Evolutionary conservation across 2,329 filamentous ascomycete genomes (phyloP).

Genomic region (Verticillium alfalfae): DNA sequence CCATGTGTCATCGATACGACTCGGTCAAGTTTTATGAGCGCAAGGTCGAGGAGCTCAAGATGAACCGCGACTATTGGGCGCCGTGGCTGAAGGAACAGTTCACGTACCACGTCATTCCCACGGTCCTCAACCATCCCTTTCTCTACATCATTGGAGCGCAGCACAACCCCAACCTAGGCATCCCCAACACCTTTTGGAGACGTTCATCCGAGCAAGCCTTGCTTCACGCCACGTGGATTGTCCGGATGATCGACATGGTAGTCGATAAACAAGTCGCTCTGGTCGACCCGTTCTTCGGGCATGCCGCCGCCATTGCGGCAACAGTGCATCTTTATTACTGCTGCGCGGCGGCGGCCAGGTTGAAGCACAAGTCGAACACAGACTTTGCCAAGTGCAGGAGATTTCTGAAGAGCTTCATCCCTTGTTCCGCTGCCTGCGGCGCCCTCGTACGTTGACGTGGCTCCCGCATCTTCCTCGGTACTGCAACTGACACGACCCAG

Average conservation of each 20-base stretch:
- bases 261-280: conserved; percentile 42
- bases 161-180: conserved; percentile 43
- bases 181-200: conserved; percentile 49
- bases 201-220: conserved; percentile 44
- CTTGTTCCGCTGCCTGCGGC: conserved; percentile 39
- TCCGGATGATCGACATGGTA: conserved; percentile 49
- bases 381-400: conserved; percentile 45
- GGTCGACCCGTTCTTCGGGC: conserved; percentile 46
- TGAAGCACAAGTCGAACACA: conserved; percentile 45
- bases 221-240: conserved; percentile 47
- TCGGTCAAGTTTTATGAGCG: conserved; percentile 47
- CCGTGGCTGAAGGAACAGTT: conserved; percentile 49
- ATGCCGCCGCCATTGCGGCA: conserved; percentile 44
- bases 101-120: conserved; percentile 45
- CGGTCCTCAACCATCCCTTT: conserved; percentile 47
- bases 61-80: conserved; percentile 42
- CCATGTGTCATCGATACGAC: conserved; percentile 47
- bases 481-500: conserved; percentile 17
- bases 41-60: conserved; percentile 35
- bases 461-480: background rate
- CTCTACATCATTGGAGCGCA: conserved; percentile 47
- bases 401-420: conserved; percentile 42
- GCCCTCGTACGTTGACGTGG: conserved; percentile 29
- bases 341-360: conserved; percentile 38
- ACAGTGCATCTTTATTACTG: conserved; percentile 50